Base-by-base conservation (phyloP, 306 rosid species). In the Prosopis cineraria region DNA sequence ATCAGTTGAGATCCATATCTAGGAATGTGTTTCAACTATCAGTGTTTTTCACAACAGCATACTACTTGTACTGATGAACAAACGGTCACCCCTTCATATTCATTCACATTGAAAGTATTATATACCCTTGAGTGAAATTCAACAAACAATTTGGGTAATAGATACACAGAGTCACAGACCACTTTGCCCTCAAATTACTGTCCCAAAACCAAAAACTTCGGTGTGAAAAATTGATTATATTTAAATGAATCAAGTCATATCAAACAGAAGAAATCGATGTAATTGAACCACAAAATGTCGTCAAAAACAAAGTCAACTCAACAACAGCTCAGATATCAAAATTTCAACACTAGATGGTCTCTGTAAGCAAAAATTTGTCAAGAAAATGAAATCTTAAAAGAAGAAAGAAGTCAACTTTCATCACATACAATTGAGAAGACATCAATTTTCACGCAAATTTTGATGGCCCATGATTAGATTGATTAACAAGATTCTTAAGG, bases 41-140 rank as follows among this genome's bases (percentile, higher is more conserved):
- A 11, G 33, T 11, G 17, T 56, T 56, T 25, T 56, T 56, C 63
- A 56, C 7, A 10, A 76, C 16, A 62, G 53, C 76, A 9, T n/a
- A 33, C 44, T 16, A 19, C 13, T 36, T 36, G 30, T n/a, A 47
- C 12, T 62, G 55, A 73, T 7, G 45, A 56, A 58, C 72, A 65
- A 9, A 52, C 30, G 17, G 5, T 0, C n/a, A n/a, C 56, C 24
- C 47, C 66, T 19, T 16, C 44, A 22, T 20, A n/a, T 10, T 65
- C 37, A 58, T 75, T 67, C 64, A 55, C 39, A 41, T 73, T 14
- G 33, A 12, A 40, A 27, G 27, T n/a, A 68, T 77, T 19, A 59
- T 63, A 58, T 60, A 37, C 34, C 58, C 25, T 10, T 22, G 8
- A 30, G 17, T 24, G 74, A 70, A 76, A 64, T 24, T 39, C 17